Base-by-base conservation (phyloP, 352 stramenopile genomes). In the Phytophthora constricta region DNA sequence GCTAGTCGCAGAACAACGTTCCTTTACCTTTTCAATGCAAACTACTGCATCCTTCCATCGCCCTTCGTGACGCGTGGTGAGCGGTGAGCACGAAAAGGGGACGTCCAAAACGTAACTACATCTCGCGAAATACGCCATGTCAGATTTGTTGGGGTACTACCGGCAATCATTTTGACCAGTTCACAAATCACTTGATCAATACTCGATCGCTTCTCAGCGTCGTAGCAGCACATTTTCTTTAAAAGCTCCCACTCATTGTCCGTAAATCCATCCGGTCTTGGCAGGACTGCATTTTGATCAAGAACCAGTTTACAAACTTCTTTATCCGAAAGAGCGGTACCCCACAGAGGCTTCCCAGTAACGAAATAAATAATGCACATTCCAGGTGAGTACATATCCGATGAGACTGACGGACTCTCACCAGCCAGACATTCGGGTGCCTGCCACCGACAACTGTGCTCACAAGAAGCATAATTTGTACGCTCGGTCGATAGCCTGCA, bases 381-480 rank as follows among this genome's bases (percentile, higher is more conserved):
- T n/a, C 54, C 54, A 33, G 53, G 28, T 14, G 56, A 48, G 23
- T 63, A 63, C 10, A 63, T 17, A 19, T 56, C 46, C 5, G 56
- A 63, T 17, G 20, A 23, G 7, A 54, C 16, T 16, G 43, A 22
- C 3, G 34, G 19, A 2, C 14, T 19, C 14, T 16, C 14, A 14
- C 28, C 56, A 8, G 10, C 16, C 31, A 63, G n/a, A 31, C 31
- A 47, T 23, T 63, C 56, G 1, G 56, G 56, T 16, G 56, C 43
- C 46, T 43, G 27, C 41, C 43, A 62, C 5, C 55, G 42, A 31
- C 27, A 43, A 43, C 48, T 13, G n/a, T 4, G 46, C n/a, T n/a
- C n/a, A n/a, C n/a, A n/a, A n/a, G n/a, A n/a, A n/a, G n/a, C n/a
- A n/a, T n/a, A n/a, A n/a, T n/a, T n/a, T 5, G 31, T 19, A 9